phyloP scores from a whole-genome alignment of 768 basidiomycete species.

The Saitozyma sp. region DNA sequence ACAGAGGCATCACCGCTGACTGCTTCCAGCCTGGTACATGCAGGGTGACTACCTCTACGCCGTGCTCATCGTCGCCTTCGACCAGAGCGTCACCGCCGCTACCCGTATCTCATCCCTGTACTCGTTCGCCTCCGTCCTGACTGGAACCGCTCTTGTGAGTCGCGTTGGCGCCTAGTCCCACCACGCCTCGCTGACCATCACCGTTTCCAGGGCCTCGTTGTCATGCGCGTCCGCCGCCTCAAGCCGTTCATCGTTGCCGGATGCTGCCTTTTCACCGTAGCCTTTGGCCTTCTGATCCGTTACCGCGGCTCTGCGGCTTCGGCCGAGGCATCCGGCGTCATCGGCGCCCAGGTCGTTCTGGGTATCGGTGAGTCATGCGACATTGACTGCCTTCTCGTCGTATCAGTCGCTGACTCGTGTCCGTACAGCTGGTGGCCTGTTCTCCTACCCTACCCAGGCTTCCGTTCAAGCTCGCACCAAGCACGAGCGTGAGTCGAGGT shows the following conservation, averaged over 20 bases:
- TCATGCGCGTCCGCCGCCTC: conserved; percentile 41
- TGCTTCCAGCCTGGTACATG: conserved; percentile 33
- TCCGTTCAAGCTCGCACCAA: conserved; percentile 30
- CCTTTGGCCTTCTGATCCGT: conserved; percentile 47
- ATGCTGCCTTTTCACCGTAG: conserved; percentile 35
- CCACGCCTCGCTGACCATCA: background rate
- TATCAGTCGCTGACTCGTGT: background rate
- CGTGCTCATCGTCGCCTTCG: conserved; percentile 44
- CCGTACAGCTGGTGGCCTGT: conserved; percentile 19
- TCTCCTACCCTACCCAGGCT: conserved; percentile 45
- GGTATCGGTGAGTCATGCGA: conserved; percentile 24
- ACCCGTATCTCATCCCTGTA: conserved; percentile 45
- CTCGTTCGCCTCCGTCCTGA: conserved; percentile 45
- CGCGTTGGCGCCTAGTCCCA: background rate
- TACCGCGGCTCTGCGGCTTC: conserved; percentile 20
- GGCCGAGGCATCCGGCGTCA: conserved; percentile 26
- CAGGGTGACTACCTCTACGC: conserved; percentile 49
- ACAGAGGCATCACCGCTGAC: background rate
- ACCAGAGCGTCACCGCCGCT: conserved; percentile 25
- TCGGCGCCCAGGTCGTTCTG: conserved; percentile 43
- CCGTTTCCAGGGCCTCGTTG: conserved; percentile 39
- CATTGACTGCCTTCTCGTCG: background rate
- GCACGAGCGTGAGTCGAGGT: conserved; percentile 30
- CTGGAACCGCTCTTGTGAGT: conserved; percentile 20
- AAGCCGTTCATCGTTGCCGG: conserved; percentile 47